Conservation (phyloP, 2,329 filamentous ascomycete species). For the Talaromyces verruculosus region DNA sequence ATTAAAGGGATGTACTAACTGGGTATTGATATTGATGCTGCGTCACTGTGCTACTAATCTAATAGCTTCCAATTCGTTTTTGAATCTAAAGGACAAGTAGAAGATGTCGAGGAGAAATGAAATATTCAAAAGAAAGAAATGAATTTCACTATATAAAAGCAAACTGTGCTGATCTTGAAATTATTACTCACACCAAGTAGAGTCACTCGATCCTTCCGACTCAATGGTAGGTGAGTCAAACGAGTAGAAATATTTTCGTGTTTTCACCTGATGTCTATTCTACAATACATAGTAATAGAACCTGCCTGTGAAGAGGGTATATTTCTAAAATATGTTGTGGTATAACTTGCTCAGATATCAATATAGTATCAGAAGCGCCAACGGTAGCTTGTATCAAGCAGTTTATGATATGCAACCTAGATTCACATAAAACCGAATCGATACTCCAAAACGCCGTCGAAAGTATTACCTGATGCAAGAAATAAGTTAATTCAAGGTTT, state of each 20-base stretch:
- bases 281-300: neutral
- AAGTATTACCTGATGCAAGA: neutral
- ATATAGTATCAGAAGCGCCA: neutral
- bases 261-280: neutral
- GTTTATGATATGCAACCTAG: neutral
- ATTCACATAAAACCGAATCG: neutral
- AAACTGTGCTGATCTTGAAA: neutral
- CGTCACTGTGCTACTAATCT: too few species aligned
- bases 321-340: neutral
- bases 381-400: neutral
- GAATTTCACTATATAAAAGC: neutral
- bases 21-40: too few species aligned
- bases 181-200: neutral
- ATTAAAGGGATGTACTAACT: too few species aligned
- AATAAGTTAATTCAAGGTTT: neutral
- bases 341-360: neutral
- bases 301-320: neutral
- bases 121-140: neutral
- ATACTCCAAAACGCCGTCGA: neutral
- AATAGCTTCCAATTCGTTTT: too few species aligned
- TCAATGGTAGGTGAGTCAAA: neutral
- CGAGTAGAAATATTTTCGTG: neutral
- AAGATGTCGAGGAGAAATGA: neutral
- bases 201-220: neutral
- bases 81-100: too few species aligned